A percentile compares a stretch with the other conserved stretches of the same genome.
Conservation (phyloP, 352 stramenopile genomes). For the Phytophthora aleatoria region DNA sequence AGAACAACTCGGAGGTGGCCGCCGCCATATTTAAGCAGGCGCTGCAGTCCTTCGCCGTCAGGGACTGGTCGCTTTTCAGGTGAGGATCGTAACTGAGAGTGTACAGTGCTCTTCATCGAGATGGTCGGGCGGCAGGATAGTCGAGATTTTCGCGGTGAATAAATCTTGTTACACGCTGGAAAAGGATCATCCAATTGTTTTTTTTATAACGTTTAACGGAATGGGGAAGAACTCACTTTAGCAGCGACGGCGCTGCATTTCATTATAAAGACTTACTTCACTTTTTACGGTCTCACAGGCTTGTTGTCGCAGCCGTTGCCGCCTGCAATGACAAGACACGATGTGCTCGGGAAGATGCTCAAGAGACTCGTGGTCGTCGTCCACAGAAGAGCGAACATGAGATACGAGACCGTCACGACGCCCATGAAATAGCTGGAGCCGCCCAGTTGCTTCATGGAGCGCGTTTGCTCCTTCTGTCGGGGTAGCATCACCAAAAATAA, state of each 20-base stretch:
- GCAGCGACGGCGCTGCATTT: constrained; percentile 4
- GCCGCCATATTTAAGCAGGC: constrained; percentile 79
- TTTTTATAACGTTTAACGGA: constrained; percentile 3
- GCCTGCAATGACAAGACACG: constrained; percentile 55
- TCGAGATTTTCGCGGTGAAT: constrained; percentile 1
- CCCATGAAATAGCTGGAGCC: constrained; percentile 59
- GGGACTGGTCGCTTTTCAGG: constrained; percentile 73
- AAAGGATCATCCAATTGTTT: neutral
- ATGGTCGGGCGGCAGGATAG: neutral
- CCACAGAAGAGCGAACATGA: constrained; percentile 50
- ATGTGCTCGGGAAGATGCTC: constrained; percentile 57
- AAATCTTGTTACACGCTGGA: neutral
- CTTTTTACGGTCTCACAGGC: constrained; percentile 20
- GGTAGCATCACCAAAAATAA: constrained; percentile 56
- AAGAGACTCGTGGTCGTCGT: constrained; percentile 59
- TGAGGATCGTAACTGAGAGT: constrained; percentile 13
- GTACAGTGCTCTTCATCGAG: neutral
- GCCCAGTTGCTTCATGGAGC: constrained; percentile 65
- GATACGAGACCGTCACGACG: constrained; percentile 45
- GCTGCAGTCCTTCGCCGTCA: constrained; percentile 63
- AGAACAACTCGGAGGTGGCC: constrained; percentile 69
- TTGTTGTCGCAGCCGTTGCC: constrained; percentile 35
- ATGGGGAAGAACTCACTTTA: constrained; percentile 8
- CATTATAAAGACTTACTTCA: constrained; percentile 21
- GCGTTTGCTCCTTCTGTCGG: constrained; percentile 66